Conservation (phyloP, 106 monocot genomes). For the Hemerocallis citrina region DNA sequence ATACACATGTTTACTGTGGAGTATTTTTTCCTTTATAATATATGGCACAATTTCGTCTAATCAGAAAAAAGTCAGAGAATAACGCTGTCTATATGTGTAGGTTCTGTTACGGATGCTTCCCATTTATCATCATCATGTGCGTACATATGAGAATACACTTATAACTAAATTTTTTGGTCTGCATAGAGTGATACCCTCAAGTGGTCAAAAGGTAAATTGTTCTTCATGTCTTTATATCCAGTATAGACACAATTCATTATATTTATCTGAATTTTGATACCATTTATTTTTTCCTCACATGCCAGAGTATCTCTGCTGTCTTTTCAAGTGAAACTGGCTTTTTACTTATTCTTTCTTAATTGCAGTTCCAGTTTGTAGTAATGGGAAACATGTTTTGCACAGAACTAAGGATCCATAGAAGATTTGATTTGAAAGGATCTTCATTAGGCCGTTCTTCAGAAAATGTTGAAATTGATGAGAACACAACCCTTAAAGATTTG, state of each 20-base stretch:
- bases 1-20: background rate
- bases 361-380: slow-evolving; percentile 98
- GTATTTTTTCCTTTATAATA: background rate
- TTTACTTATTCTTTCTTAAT: slow-evolving; percentile 7
- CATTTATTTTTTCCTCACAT: background rate
- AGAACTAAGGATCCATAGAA: slow-evolving; percentile 88
- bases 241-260: background rate
- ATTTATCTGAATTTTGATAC: background rate
- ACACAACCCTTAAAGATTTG: slow-evolving; percentile 91
- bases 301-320: background rate
- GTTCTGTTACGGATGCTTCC: slow-evolving; percentile 90
- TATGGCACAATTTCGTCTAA: background rate
- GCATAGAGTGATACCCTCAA: slow-evolving; percentile 92
- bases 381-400: slow-evolving; percentile 99
- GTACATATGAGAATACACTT: slow-evolving; percentile 84
- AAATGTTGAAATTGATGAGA: slow-evolving; percentile 96
- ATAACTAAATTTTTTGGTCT: slow-evolving; percentile 99
- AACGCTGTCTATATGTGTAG: slow-evolving; percentile 25
- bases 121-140: slow-evolving; percentile 81
- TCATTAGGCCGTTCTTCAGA: slow-evolving; percentile 85
- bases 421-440: slow-evolving; percentile 97
- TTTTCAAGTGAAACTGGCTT: background rate
- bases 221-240: background rate
- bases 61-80: background rate
- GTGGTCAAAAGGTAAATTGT: slow-evolving; percentile 81